Conservation (phyloP, 2,329 filamentous ascomycete species). For the Aspergillus costaricaensis region DNA sequence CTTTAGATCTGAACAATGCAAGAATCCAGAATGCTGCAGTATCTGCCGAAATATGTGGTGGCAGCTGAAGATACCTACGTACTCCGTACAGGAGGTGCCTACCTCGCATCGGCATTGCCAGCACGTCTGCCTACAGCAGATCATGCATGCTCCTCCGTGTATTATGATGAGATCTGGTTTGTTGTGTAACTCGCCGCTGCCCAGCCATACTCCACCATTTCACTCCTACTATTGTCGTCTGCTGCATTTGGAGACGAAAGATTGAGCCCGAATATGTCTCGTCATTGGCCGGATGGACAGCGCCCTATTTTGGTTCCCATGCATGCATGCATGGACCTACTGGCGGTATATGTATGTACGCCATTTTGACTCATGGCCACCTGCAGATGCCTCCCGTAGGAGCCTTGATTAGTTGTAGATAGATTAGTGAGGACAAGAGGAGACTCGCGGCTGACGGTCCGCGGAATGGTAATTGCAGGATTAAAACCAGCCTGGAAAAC, state of each 20-base stretch:
- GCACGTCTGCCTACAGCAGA: slow-evolving; percentile 1
- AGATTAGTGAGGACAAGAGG: no score
- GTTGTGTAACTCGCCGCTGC: neutral
- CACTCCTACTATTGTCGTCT: neutral
- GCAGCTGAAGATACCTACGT: neutral
- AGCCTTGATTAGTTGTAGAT: neutral
- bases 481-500: neutral
- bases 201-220: neutral
- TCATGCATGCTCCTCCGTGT: neutral
- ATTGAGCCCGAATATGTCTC: neutral
- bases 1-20: slow-evolving; percentile 12
- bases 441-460: neutral
- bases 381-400: slow-evolving; percentile 14
- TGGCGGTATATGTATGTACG: slow-evolving; percentile 14
- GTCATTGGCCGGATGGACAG: slow-evolving; percentile 9
- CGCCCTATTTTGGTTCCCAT: slow-evolving; percentile 15
- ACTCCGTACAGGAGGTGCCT: neutral
- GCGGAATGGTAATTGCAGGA: neutral
- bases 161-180: neutral
- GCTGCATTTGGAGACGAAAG: neutral
- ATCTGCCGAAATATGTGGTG: slow-evolving; percentile 5
- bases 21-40: slow-evolving; percentile 13
- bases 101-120: neutral
- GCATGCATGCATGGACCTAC: slow-evolving; percentile 18
- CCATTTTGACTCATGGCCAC: slow-evolving; percentile 22